Percentiles rank a stretch among this genome's conserved stretches.
Conservation (phyloP, 2,329 filamentous ascomycete species). For the Neofusicoccum sp. region DNA sequence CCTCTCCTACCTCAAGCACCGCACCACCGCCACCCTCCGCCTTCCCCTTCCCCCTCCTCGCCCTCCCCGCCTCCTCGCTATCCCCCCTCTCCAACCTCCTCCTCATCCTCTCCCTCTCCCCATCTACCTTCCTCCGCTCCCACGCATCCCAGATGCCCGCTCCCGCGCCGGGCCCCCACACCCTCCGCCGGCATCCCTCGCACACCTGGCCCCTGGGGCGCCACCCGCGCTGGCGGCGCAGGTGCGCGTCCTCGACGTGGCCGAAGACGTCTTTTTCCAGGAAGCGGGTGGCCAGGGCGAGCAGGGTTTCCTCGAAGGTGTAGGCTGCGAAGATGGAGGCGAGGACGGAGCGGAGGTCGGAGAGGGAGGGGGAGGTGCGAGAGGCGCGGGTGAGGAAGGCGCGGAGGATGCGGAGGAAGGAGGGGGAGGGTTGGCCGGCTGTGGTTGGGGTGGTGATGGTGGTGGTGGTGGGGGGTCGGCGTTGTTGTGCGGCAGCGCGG, state of each 20-base stretch:
- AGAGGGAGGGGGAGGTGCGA: conserved; percentile 76
- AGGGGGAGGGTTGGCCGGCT: conserved; percentile 56
- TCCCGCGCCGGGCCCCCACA: conserved; percentile 87
- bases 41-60: conserved; percentile 55
- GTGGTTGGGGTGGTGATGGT: conserved; percentile 25
- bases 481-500: conserved; percentile 24
- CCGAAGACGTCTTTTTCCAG: conserved; percentile 87
- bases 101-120: conserved; percentile 44
- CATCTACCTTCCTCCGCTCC: conserved; percentile 59
- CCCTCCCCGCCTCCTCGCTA: conserved; percentile 34
- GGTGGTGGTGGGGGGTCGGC: not conserved
- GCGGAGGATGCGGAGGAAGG: conserved; percentile 84
- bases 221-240: conserved; percentile 82
- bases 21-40: conserved; percentile 34
- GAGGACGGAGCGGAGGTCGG: conserved; percentile 81
- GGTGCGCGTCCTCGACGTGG: conserved; percentile 71
- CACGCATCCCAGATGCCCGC: conserved; percentile 75
- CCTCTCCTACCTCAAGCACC: conserved; percentile 45
- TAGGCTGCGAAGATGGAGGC: conserved; percentile 92
- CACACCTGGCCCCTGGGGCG: conserved; percentile 81
- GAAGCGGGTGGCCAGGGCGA: conserved; percentile 79
- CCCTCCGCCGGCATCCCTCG: conserved; percentile 75
- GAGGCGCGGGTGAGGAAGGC: conserved; percentile 84
- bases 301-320: conserved; percentile 87
- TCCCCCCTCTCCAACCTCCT: conserved; percentile 35